phyloP scores from a whole-genome alignment of 176 grass and related monocot species.

The Oryza brachyantha region DNA sequence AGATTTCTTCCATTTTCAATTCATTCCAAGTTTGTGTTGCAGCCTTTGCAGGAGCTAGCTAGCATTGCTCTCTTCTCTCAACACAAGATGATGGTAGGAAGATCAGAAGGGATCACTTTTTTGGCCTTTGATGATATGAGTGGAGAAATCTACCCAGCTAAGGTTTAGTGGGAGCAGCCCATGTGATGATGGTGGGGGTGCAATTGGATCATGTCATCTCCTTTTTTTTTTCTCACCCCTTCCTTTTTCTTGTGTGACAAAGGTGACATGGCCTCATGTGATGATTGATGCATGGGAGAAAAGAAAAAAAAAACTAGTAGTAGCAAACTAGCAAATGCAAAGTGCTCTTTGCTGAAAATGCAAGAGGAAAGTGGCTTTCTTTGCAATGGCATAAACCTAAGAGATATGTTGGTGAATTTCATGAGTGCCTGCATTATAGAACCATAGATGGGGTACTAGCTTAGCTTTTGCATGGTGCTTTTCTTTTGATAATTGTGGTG shows the following conservation, averaged over 20 bases:
- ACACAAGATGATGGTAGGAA: constrained; percentile 20
- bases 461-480: background rate
- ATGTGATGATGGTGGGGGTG: constrained; percentile 19
- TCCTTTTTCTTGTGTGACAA: constrained; percentile 30
- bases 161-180: background rate
- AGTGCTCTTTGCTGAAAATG: constrained; percentile 19
- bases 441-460: background rate
- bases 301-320: background rate
- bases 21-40: background rate
- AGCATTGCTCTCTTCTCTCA: background rate
- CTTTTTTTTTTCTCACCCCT: background rate
- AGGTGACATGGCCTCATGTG: constrained; percentile 37
- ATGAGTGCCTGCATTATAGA: constrained; percentile 10
- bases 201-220: background rate
- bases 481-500: background rate
- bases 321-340: constrained; percentile 7
- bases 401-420: background rate
- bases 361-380: constrained; percentile 32
- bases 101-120: constrained; percentile 31
- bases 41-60: background rate
- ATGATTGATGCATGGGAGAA: constrained; percentile 16
- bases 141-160: constrained; percentile 28
- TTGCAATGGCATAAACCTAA: background rate
- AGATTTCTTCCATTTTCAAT: background rate
- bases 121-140: constrained; percentile 6